Evolutionary conservation across 2,329 filamentous ascomycete genomes (phyloP).

Genomic region (Pseudopithomyces chartarum): DNA sequence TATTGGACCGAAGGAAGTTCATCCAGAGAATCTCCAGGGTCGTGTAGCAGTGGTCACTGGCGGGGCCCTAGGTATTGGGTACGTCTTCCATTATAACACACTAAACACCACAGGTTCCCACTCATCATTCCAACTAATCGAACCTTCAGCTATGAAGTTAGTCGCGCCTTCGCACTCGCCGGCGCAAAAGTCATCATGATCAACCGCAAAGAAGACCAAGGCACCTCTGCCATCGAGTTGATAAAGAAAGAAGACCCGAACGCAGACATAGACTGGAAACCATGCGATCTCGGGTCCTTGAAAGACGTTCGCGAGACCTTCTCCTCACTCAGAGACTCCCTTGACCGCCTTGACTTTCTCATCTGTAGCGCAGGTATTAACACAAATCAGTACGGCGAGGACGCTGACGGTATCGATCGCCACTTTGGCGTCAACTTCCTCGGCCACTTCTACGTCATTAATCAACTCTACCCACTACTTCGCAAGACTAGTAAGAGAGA

Average conservation of each 20-base stretch:
- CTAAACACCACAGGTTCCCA: too few species aligned
- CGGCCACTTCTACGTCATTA: constrained; percentile 51
- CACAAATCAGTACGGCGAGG: constrained; percentile 46
- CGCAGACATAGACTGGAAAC: constrained; percentile 43
- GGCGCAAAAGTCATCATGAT: constrained; percentile 31
- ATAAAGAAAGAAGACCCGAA: constrained; percentile 33
- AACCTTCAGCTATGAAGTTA: constrained; percentile 16
- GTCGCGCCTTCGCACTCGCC: constrained; percentile 18
- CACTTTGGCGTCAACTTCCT: constrained; percentile 53
- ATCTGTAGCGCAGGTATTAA: constrained; percentile 53
- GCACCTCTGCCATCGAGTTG: constrained; percentile 40
- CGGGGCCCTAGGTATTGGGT: constrained; percentile 48
- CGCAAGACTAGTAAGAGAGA: constrained; percentile 48
- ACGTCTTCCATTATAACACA: background rate
- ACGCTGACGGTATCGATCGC: constrained; percentile 45
- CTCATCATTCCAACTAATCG: background rate
- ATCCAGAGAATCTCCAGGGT: constrained; percentile 37
- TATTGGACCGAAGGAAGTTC: constrained; percentile 45
- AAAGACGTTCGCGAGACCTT: constrained; percentile 48
- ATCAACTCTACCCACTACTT: constrained; percentile 51
- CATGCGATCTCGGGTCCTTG: constrained; percentile 50
- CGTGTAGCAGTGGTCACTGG: constrained; percentile 48
- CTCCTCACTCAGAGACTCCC: constrained; percentile 36
- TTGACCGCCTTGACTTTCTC: constrained; percentile 50
- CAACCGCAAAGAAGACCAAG: constrained; percentile 48